phyloP scores from a whole-genome alignment of 2,329 filamentous ascomycete genomes.

The Aquanectria penicillioides region DNA sequence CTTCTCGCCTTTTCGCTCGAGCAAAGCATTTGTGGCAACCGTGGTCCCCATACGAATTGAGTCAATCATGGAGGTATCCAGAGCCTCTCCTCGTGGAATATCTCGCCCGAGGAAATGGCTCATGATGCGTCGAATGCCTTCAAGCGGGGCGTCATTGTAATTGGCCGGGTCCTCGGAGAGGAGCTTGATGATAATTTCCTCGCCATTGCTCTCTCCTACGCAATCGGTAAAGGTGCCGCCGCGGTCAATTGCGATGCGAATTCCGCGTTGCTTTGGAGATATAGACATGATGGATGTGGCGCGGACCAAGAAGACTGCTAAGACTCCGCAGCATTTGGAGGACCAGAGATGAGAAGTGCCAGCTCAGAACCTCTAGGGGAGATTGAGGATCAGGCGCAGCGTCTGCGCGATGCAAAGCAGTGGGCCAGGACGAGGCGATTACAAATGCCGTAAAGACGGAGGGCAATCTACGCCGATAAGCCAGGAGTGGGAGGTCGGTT shows the following conservation, averaged over 20 bases:
- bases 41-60: constrained; percentile 97
- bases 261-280: constrained; percentile 60
- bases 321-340: neutral
- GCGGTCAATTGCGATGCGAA: constrained; percentile 81
- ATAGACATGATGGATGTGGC: constrained; percentile 47
- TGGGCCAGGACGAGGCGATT: constrained; percentile 16
- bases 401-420: constrained; percentile 15
- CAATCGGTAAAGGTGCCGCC: constrained; percentile 95
- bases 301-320: constrained; percentile 17
- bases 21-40: constrained; percentile 89
- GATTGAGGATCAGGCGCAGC: no score
- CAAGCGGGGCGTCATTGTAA: constrained; percentile 89
- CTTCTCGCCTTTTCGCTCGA: constrained; percentile 90
- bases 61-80: constrained; percentile 86
- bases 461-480: constrained; percentile 18
- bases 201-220: constrained; percentile 81
- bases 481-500: neutral
- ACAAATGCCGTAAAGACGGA: constrained; percentile 19
- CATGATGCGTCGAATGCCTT: constrained; percentile 89
- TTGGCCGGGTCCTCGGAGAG: constrained; percentile 91
- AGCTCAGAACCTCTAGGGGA: no score
- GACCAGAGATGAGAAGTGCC: neutral
- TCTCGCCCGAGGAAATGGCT: constrained; percentile 78
- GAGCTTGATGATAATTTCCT: constrained; percentile 87
- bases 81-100: constrained; percentile 80